Conservation (phyloP, 164 flowering plant genomes). For the Berberis thunbergii region DNA sequence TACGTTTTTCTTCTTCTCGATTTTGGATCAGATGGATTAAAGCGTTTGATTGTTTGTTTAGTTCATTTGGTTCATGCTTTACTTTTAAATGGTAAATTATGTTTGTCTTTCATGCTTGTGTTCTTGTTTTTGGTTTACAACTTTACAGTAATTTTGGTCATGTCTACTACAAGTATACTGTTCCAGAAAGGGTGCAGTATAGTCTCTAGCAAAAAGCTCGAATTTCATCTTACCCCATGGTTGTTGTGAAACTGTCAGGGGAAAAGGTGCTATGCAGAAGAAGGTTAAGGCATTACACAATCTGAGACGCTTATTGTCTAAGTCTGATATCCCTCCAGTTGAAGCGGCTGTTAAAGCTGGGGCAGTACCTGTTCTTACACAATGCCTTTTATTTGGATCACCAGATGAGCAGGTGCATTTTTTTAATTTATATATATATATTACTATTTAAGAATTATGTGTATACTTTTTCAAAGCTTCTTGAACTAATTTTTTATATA, state of each 20-base stretch:
- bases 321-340: constrained; percentile 80
- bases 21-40: too few species aligned
- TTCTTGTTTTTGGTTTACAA: too few species aligned
- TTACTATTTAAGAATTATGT: too few species aligned
- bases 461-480: too few species aligned
- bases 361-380: constrained; percentile 67
- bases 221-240: background rate
- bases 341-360: constrained; percentile 78
- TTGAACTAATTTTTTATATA: too few species aligned
- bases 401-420: constrained; percentile 92
- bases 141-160: background rate
- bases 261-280: constrained; percentile 77
- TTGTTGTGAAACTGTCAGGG: constrained; percentile 32
- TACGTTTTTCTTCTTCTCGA: too few species aligned
- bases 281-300: constrained; percentile 61
- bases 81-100: background rate
- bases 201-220: background rate
- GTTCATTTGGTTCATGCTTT: background rate
- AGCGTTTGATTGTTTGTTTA: too few species aligned
- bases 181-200: too few species aligned
- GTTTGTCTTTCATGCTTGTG: background rate
- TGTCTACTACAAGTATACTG: background rate
- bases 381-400: constrained; percentile 93
- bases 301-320: constrained; percentile 75
- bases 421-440: background rate